These are phyloP conservation scores for Kwoniella sp. DNA, from an alignment of 768 basidiomycete species.

Conservation along the genomic window DNA sequence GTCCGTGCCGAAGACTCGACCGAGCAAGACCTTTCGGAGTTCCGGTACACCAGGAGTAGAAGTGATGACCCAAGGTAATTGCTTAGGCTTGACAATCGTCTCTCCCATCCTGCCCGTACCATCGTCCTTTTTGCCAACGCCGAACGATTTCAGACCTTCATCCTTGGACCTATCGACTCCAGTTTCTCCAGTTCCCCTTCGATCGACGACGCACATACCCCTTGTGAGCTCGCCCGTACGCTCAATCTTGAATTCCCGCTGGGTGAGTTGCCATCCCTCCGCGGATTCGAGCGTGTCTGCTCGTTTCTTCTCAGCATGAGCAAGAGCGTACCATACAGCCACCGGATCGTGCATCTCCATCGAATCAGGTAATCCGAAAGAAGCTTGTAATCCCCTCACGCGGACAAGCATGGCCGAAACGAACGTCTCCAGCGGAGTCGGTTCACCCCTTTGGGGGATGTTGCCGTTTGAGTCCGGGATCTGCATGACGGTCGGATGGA, in stretches of 20 bases:
- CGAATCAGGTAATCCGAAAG: constrained; percentile 72
- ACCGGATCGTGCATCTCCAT: constrained; percentile 90
- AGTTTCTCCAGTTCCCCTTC: constrained; percentile 63
- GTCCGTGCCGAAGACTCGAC: constrained; percentile 50
- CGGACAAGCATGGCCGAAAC: constrained; percentile 77
- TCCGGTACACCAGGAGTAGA: constrained; percentile 47
- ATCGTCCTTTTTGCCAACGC: constrained; percentile 26
- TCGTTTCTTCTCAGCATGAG: constrained; percentile 41
- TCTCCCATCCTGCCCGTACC: constrained; percentile 28
- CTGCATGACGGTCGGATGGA: constrained; percentile 61
- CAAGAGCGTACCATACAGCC: constrained; percentile 82
- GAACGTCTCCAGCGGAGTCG: constrained; percentile 61
- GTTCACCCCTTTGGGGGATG: constrained; percentile 3
- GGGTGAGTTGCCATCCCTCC: constrained; percentile 65
- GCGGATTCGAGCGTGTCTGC: constrained; percentile 33
- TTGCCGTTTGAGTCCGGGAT: background rate
- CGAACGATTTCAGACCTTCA: constrained; percentile 25
- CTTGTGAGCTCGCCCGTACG: constrained; percentile 75
- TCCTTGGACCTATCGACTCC: constrained; percentile 61
- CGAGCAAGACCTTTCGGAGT: constrained; percentile 41
- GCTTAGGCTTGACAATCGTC: constrained; percentile 25
- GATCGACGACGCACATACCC: constrained; percentile 84
- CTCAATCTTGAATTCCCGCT: constrained; percentile 69
- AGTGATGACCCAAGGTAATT: constrained; percentile 43
- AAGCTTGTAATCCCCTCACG: constrained; percentile 73